Evolutionary conservation across 768 basidiomycete genomes (phyloP).

Genomic region (Boletellus ananiceps): DNA sequence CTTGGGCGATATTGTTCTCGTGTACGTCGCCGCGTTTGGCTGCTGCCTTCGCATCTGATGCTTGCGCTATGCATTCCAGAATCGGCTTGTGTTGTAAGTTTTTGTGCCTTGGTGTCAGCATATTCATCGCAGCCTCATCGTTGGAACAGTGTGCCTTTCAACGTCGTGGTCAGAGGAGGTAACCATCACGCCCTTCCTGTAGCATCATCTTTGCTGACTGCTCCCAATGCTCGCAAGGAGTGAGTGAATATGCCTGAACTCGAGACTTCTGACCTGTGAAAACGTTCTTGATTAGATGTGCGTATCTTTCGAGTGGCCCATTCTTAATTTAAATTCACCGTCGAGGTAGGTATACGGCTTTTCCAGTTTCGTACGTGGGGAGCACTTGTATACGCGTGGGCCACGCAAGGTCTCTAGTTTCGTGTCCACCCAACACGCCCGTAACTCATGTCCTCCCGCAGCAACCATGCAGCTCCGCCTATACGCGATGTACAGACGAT

Average conservation of each 20-base stretch:
- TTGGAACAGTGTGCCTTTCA: conserved; percentile 20
- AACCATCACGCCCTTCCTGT: background rate
- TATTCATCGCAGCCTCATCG: background rate
- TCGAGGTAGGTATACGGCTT: conserved; percentile 20
- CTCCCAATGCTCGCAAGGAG: conserved; percentile 13
- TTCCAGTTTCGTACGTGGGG: conserved; percentile 33
- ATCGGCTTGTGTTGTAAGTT: conserved; percentile 18
- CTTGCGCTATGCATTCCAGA: conserved; percentile 3
- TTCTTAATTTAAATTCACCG: background rate
- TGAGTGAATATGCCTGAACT: conserved; percentile 8
- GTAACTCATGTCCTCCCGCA: conserved; percentile 10
- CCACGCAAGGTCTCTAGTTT: conserved; percentile 26
- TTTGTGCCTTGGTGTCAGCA: background rate
- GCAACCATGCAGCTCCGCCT: conserved; percentile 32
- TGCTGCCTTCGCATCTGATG: conserved; percentile 2
- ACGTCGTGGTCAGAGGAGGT: conserved; percentile 16
- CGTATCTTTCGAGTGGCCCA: background rate
- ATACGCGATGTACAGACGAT: conserved; percentile 31
- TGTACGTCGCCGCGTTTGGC: conserved; percentile 16
- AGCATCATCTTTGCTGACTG: background rate
- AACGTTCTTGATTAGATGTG: conserved; percentile 17
- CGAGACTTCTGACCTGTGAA: background rate
- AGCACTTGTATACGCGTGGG: conserved; percentile 28
- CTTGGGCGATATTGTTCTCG: conserved; percentile 26
- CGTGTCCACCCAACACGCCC: background rate